Evolutionary conservation across 2,329 filamentous ascomycete species (phyloP), one percentile per base, ranked within the genome.

Genomic region (Piedraia hortae): DNA sequence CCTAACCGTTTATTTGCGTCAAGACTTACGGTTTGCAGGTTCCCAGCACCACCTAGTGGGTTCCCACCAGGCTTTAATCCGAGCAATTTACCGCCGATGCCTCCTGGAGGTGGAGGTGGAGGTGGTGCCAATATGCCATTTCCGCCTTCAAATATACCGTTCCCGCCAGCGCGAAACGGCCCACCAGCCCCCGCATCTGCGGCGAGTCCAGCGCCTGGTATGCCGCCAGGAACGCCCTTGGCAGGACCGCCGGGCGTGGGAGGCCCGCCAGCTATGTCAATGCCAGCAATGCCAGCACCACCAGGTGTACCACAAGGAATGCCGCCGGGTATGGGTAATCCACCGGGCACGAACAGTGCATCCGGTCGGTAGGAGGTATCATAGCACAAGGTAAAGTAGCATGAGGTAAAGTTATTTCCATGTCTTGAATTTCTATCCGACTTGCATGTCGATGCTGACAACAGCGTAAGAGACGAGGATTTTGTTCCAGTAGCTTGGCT

Each of bases 151-250:
- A 17, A 17, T 10, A 17, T 17, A 10, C 16, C 16, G 7, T 17
- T 17, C 16, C 16, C 16, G 16, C 16, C 16, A 17, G 16, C 19
- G 10, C 19, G 8, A 11, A 20, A 20, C 10, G 7, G 19, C 6
- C 7, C 7, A 7, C 19, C 19, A 9, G 7, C 10, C 10, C 6
- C 19, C 7, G 19, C 7, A 20, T 11, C 19, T 20, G 7, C 7
- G 8, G 10, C 14, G 22, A 8, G 11, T 21, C 11, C 19, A 27
- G 36, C 36, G 16, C 36, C 38, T 6, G 22, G 20, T 15, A 29
- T 33, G 24, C 24, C 20, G 15, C 29, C 22, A n/a, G 30, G 30
- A 12, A 33, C 32, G 12, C 31, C 27, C 11, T 26, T 26, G 20
- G 31, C 35, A 15, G 26, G 15, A 11, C 25, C 22, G 11, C 23